A percentile compares a stretch with the other conserved stretches of the same genome.
Evolutionary conservation across 129 eudicot species (phyloP).

Genomic region (Daucus carota): DNA sequence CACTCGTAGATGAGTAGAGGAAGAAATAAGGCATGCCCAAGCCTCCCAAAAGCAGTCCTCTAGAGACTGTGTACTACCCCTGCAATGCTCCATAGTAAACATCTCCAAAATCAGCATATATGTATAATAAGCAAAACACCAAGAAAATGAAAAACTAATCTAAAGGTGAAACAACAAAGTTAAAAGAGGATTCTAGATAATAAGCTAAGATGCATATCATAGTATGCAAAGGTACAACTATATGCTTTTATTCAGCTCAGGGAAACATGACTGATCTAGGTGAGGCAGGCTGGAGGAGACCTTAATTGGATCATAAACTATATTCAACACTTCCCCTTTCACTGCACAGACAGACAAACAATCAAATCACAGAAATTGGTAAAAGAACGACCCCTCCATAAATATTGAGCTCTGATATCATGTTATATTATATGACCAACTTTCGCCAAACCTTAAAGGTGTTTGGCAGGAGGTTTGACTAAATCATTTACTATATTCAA

Average conservation of each 20-base stretch:
- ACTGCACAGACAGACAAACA: too few relatives aligned
- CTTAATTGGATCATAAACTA: too few relatives aligned
- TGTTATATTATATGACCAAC: too few relatives aligned
- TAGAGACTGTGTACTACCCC: slow-evolving; percentile 69
- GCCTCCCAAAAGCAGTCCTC: slow-evolving; percentile 99
- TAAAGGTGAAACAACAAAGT: neutral
- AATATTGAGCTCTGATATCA: too few relatives aligned
- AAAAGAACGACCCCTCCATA: too few relatives aligned
- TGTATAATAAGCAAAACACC: neutral
- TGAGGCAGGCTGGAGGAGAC: neutral
- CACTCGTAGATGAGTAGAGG: slow-evolving; percentile 92
- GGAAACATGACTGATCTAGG: neutral
- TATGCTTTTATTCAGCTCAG: neutral
- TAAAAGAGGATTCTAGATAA: neutral
- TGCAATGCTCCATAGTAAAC: slow-evolving; percentile 22
- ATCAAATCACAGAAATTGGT: too few relatives aligned
- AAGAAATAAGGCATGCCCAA: slow-evolving; percentile 95
- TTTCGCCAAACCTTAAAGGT: too few relatives aligned
- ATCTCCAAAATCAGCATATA: slow-evolving; percentile 16
- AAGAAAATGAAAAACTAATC: neutral
- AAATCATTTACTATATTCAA: too few relatives aligned
- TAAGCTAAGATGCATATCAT: neutral
- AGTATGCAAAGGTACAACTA: neutral
- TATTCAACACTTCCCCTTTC: too few relatives aligned
- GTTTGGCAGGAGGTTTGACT: too few relatives aligned